phyloP scores from a whole-genome alignment of 257 asterid species.

The Scutellaria minor region DNA sequence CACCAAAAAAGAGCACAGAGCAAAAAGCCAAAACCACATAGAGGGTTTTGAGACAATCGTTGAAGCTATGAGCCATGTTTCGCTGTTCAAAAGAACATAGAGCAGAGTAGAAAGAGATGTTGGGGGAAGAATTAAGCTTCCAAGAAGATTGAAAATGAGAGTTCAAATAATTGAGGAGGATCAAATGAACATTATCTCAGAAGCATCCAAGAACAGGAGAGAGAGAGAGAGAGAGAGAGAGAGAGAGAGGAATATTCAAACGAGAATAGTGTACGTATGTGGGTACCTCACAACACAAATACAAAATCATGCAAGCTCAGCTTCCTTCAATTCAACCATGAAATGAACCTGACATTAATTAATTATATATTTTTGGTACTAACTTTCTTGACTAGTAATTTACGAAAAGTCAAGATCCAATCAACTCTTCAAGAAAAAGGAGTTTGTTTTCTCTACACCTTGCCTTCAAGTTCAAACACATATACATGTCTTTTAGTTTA shows the following conservation, averaged over 20 bases:
- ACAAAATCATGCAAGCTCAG: too few relatives aligned
- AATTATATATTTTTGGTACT: too few relatives aligned
- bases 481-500: too few relatives aligned
- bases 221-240: not conserved
- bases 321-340: too few relatives aligned
- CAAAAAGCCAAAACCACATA: conserved; percentile 74
- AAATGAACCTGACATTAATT: too few relatives aligned
- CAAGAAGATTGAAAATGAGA: conserved; percentile 19
- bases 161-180: conserved; percentile 30
- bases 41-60: conserved; percentile 52
- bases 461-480: too few relatives aligned
- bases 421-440: too few relatives aligned
- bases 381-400: too few relatives aligned
- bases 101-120: not conserved
- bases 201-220: not conserved
- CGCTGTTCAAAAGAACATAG: not conserved
- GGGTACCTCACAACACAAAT: too few relatives aligned
- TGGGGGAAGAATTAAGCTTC: not conserved
- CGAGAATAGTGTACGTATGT: too few relatives aligned
- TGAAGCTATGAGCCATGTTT: conserved; percentile 53
- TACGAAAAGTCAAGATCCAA: too few relatives aligned
- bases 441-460: too few relatives aligned
- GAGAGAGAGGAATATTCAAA: not conserved
- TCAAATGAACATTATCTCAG: not conserved
- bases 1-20: conserved; percentile 72